Evolutionary conservation across 768 basidiomycete genomes (phyloP), one percentile per base, ranked within the genome.

Genomic region (Saitozyma podzolica): DNA sequence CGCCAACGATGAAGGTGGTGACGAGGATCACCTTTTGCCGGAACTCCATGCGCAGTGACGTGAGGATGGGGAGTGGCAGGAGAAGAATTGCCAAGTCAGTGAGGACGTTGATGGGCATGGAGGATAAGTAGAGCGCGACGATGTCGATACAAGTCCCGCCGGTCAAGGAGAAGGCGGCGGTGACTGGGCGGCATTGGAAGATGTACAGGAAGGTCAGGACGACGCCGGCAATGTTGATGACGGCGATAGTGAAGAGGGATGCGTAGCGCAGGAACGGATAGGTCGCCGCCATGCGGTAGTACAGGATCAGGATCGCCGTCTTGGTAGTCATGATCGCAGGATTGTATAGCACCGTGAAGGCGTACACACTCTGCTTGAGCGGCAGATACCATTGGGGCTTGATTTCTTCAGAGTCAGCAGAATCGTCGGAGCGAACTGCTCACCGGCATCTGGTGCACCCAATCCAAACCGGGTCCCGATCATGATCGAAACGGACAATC

Each of bases 311-410:
- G 57, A 75, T 72, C 8, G 73, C 72, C 7, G 75, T 63, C 58
- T 78, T 78, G 57, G 73, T 76, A 1, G 70, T 62, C 75, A 78
- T 76, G 20, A 76, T 60, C 2, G 75, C 70, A 2, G 77, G 77
- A 58, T 74, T 73, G 61, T 76, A 78, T 48, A 75, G 58, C 10
- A 76, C 66, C 8, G 71, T 73, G 58, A 78, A 76, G 53, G 68
- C 66, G 63, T 75, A 78, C 41, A 66, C 63, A 39, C 56, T 39
- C 41, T 39, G 17, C 50, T 54, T 54, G 29, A 66, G 58, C 8
- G 61, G 56, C 11, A 50, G 49, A 37, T 29, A 41, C 56, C 54
- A 59, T 53, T 66, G 52, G 16, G 56, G 11, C 49, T 5, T 16
- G 13, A 63, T 60, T 29, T 54, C 19, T 54, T 42, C 11, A 37